Evolutionary conservation across 345 rosid genomes (phyloP), one percentile per base, ranked within the genome.

Genomic region (Citrus maxima): DNA sequence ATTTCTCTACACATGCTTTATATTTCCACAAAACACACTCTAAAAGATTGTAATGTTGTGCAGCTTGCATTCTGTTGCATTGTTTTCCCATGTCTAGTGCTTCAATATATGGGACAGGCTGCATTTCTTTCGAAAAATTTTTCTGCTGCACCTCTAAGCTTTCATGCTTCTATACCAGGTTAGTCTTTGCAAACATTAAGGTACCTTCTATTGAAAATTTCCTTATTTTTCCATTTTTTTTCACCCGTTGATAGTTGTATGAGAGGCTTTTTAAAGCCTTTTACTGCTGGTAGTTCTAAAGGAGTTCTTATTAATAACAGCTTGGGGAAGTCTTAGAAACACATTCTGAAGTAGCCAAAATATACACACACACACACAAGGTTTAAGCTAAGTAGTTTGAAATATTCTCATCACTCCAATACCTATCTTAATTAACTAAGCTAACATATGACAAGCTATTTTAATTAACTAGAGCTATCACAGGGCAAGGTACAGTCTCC

Each of bases 41-140:
- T 75, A 46, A 83, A 61, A 24, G 35, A 8, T 30, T 59, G 70
- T 62, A 80, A 64, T 55, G 63, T 16, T 81, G 22, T 87, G 93
- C 93, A 94, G 99, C 82, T 91, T 80, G 93, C 97, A 18, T 94
- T 92, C 82, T 77, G 85, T 75, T 86, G 90, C 79, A 82, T 93
- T 55, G 90, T 90, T 62, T 96, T 93, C 85, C 99, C 99, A 19
- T 94, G 98, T 84, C 86, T 96, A 67, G 96, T 96, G 87, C 94
- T 96, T 83, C 99, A 96, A 82, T 96, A 96, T 88, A 90, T 96
- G 98, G 99, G 98, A 37, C 98, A 94, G 85, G 97, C 98, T 55
- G 98, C 99, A 54, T 96, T 89, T 88, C 85, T 94, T 81, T 94
- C 98, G 42, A 91, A 89, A 87, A 96, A 96, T 63, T 81, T 87